Conservation (phyloP, 306 rosid genomes). For the Astragalus glycyphyllos region DNA sequence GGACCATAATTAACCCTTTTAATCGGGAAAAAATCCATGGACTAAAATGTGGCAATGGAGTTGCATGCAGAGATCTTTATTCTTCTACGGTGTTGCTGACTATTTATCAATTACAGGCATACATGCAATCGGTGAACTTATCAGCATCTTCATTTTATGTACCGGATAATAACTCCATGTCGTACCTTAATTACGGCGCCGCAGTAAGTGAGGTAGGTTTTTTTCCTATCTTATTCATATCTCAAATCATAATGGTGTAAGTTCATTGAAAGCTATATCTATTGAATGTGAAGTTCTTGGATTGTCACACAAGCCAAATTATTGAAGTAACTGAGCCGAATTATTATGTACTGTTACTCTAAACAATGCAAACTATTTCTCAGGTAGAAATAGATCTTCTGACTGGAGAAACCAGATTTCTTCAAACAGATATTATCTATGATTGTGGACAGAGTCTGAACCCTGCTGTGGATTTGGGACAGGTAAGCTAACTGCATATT, state of each 20-base stretch:
- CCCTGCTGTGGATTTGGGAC: slow-evolving; percentile 98
- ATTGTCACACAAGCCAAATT: no score
- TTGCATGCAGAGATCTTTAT: not conserved
- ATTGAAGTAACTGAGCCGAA: no score
- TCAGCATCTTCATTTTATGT: slow-evolving; percentile 68
- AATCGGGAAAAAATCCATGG: not conserved
- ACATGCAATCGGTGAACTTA: slow-evolving; percentile 67
- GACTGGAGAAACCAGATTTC: slow-evolving; percentile 77
- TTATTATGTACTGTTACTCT: not conserved
- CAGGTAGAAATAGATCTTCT: slow-evolving; percentile 93
- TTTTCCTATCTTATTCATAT: slow-evolving; percentile 8
- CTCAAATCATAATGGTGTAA: slow-evolving; percentile 30
- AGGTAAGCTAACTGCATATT: slow-evolving; percentile 52
- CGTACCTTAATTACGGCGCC: slow-evolving; percentile 81
- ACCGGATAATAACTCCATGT: slow-evolving; percentile 51
- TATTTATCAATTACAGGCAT: slow-evolving; percentile 65
- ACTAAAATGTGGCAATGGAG: not conserved
- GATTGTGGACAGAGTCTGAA: slow-evolving; percentile 98
- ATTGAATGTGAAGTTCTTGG: no score
- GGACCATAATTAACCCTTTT: slow-evolving; percentile 11
- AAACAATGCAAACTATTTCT: slow-evolving; percentile 32
- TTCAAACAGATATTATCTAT: slow-evolving; percentile 80
- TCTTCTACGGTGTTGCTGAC: slow-evolving; percentile 15
- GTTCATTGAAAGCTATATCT: no score
- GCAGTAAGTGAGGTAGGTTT: slow-evolving; percentile 88